Evolutionary conservation across 1,284 basidiomycete genomes (phyloP).

Genomic region (Schizophyllum commune): DNA sequence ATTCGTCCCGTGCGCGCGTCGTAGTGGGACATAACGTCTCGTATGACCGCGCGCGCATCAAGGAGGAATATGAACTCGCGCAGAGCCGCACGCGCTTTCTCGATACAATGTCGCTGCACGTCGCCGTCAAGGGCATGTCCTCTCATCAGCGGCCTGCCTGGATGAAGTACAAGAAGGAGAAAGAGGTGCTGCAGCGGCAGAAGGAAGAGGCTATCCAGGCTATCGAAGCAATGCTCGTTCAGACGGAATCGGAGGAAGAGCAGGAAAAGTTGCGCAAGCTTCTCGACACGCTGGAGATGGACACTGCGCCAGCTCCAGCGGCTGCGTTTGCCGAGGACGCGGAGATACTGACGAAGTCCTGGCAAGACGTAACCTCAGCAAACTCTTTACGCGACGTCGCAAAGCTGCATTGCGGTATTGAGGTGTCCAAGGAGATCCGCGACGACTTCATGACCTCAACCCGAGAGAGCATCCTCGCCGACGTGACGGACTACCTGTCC

Average conservation of each 20-base stretch:
- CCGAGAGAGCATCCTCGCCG: conserved; percentile 56
- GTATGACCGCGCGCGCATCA: conserved; percentile 82
- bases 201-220: conserved; percentile 51
- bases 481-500: conserved; percentile 71
- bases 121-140: conserved; percentile 92
- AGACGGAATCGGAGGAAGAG: conserved; percentile 34
- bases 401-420: conserved; percentile 79
- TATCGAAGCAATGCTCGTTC: conserved; percentile 40
- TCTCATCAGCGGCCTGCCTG: conserved; percentile 93
- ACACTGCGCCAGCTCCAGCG: conserved; percentile 12
- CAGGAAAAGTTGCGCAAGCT: conserved; percentile 23
- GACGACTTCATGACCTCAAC: conserved; percentile 69
- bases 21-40: conserved; percentile 94
- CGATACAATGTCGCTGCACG: conserved; percentile 94
- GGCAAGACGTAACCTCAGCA: conserved; percentile 90
- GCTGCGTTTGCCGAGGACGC: conserved; percentile 30
- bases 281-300: conserved; percentile 23
- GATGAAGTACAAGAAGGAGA: conserved; percentile 65
- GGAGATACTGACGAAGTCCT: conserved; percentile 46
- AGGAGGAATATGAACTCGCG: conserved; percentile 78
- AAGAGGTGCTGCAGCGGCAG: conserved; percentile 18
- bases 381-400: conserved; percentile 95
- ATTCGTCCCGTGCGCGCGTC: conserved; percentile 45
- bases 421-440: conserved; percentile 76
- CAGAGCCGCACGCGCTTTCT: conserved; percentile 77